Evolutionary conservation across 352 stramenopile genomes (phyloP).

Genomic region (Blastocystis sp.): DNA sequence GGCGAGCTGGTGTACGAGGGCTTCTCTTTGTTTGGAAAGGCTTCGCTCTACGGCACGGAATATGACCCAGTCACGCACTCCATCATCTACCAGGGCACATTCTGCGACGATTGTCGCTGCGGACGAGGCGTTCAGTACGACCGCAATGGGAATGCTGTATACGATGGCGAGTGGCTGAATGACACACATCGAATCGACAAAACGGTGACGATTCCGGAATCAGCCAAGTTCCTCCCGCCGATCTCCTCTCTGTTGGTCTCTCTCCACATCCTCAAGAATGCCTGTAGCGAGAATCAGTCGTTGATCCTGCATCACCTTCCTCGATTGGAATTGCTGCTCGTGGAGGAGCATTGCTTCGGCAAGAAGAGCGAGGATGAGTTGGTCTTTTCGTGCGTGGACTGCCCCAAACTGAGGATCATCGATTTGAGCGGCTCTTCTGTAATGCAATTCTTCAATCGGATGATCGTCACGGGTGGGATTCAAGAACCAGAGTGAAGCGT

Average conservation of each 20-base stretch:
- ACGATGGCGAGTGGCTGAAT: neutral
- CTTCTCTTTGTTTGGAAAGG: neutral
- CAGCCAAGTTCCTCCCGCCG: neutral
- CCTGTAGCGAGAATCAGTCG: neutral
- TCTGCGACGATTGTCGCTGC: neutral
- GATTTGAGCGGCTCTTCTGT: neutral
- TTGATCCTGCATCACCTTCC: neutral
- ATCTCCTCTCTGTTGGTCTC: neutral
- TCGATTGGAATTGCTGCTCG: neutral
- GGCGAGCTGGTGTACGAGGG: neutral
- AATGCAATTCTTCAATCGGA: neutral
- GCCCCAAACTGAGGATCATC: neutral
- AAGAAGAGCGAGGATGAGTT: neutral
- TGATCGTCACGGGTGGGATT: neutral
- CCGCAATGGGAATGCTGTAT: neutral
- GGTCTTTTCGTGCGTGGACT: neutral
- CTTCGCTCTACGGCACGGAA: neutral
- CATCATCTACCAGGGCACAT: neutral
- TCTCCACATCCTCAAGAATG: neutral
- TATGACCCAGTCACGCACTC: neutral
- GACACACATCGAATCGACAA: neutral
- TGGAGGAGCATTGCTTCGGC: neutral
- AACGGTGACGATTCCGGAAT: neutral
- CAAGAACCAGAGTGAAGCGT: neutral
- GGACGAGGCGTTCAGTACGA: neutral